These are phyloP conservation scores for Chaetomium tenue DNA, from an alignment of 495 filamentous ascomycete species.

Conservation along the genomic window DNA sequence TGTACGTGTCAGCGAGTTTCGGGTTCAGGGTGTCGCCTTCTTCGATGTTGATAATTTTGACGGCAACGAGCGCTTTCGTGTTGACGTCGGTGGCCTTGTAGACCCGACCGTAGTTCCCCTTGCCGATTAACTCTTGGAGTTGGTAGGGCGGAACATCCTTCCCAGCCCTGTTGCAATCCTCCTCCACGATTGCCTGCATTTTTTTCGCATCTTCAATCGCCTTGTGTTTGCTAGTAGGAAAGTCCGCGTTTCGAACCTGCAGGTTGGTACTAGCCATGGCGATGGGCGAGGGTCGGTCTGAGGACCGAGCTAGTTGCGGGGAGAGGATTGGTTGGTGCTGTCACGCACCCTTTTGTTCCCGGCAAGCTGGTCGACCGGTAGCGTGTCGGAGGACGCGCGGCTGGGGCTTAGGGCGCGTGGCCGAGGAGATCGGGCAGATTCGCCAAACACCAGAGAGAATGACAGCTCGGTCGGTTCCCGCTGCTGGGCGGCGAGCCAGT, in stretches of 20 bases:
- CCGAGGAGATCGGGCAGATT: neutral
- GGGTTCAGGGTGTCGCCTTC: slow-evolving; percentile 72
- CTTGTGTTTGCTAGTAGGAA: slow-evolving; percentile 44
- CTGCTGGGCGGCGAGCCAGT: neutral
- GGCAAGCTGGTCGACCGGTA: neutral
- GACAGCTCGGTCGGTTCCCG: neutral
- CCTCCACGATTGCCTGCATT: slow-evolving; percentile 52
- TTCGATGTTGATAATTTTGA: slow-evolving; percentile 97
- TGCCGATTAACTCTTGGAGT: slow-evolving; percentile 88
- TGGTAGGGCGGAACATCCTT: slow-evolving; percentile 59
- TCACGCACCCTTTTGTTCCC: neutral
- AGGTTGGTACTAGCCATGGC: slow-evolving; percentile 40
- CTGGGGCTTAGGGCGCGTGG: neutral
- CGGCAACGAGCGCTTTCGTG: slow-evolving; percentile 69
- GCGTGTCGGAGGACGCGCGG: neutral
- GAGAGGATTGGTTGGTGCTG: neutral
- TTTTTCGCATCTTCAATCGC: slow-evolving; percentile 56
- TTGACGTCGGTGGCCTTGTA: slow-evolving; percentile 71
- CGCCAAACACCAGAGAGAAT: neutral
- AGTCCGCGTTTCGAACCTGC: slow-evolving; percentile 42
- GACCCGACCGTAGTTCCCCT: slow-evolving; percentile 92
- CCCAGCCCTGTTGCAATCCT: slow-evolving; percentile 48
- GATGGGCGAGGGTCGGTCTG: slow-evolving; percentile 13
- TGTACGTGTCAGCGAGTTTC: slow-evolving; percentile 74
- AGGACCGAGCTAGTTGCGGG: slow-evolving; percentile 12